Evolutionary conservation across 2,329 filamentous ascomycete genomes (phyloP).

Genomic region (Neonectria magnoliae): DNA sequence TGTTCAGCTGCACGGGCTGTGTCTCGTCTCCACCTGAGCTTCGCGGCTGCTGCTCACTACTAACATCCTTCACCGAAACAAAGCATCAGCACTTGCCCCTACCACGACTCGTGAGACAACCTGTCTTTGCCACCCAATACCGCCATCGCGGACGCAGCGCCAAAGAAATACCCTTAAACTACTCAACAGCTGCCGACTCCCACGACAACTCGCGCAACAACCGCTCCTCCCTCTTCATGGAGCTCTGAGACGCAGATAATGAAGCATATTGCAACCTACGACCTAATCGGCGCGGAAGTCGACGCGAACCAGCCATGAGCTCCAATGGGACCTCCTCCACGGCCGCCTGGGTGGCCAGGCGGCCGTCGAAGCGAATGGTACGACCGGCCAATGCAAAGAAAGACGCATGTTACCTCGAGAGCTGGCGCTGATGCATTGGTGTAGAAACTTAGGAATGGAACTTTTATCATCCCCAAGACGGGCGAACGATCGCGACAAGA

Average conservation of each 20-base stretch:
- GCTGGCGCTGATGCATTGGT: constrained; percentile 24
- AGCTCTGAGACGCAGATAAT: constrained; percentile 36
- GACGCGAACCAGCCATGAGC: constrained; percentile 56
- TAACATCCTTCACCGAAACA: background rate
- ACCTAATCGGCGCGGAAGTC: constrained; percentile 36
- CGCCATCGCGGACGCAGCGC: background rate
- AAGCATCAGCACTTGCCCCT: background rate
- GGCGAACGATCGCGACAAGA: constrained; percentile 84
- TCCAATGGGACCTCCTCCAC: constrained; percentile 45
- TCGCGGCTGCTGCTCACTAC: background rate
- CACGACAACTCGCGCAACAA: constrained; percentile 1
- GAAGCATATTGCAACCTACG: constrained; percentile 32
- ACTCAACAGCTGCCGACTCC: background rate
- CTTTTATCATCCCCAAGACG: constrained; percentile 86
- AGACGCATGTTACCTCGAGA: background rate
- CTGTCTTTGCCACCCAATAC: background rate
- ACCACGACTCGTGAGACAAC: background rate
- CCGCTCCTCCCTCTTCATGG: constrained; percentile 27
- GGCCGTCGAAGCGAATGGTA: constrained; percentile 59
- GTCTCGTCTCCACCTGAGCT: background rate
- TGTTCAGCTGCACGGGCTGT: background rate
- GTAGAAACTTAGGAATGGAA: constrained; percentile 82
- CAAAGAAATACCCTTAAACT: background rate
- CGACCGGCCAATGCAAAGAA: constrained; percentile 28
- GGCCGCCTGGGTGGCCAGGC: constrained; percentile 53